A percentile compares a stretch with the other conserved stretches of the same genome.
phyloP scores from a whole-genome alignment of 2,329 filamentous ascomycete species.

The Ceratocystis cubensis region DNA sequence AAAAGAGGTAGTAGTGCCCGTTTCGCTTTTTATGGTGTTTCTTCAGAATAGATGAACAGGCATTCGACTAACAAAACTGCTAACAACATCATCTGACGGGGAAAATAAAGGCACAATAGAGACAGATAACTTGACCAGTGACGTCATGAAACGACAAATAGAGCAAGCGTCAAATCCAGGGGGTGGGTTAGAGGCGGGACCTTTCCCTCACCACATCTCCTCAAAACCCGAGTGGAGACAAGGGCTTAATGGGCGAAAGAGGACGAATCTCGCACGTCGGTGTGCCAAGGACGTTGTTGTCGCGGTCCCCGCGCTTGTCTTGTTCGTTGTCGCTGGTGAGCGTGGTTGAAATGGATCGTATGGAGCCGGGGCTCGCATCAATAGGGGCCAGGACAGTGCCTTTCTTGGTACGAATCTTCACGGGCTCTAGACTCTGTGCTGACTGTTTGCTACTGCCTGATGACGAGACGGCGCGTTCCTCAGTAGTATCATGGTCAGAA shows the following conservation, averaged over 20 bases:
- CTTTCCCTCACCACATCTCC: conserved; percentile 16
- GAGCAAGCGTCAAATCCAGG: background rate
- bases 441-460: conserved; percentile 51
- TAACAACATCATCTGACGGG: background rate
- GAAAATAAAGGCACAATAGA: background rate
- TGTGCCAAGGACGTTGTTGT: conserved; percentile 8
- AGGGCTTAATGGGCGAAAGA: conserved; percentile 52
- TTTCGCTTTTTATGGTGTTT: background rate
- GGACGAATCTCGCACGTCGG: conserved; percentile 38
- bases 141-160: background rate
- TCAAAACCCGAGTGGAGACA: conserved; percentile 49
- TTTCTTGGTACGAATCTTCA: conserved; percentile 26
- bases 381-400: conserved; percentile 19
- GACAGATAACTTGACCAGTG: background rate
- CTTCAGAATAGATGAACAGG: background rate
- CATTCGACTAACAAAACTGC: background rate
- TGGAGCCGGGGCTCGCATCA: conserved; percentile 20
- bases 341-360: conserved; percentile 29
- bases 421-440: conserved; percentile 22
- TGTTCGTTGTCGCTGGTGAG: conserved; percentile 36
- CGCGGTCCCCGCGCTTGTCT: conserved; percentile 23
- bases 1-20: background rate
- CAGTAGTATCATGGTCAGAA: conserved; percentile 12
- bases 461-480: conserved; percentile 35
- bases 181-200: background rate